phyloP scores from a whole-genome alignment of 2,329 filamentous ascomycete species.

The Monosporascus cannonballus region DNA sequence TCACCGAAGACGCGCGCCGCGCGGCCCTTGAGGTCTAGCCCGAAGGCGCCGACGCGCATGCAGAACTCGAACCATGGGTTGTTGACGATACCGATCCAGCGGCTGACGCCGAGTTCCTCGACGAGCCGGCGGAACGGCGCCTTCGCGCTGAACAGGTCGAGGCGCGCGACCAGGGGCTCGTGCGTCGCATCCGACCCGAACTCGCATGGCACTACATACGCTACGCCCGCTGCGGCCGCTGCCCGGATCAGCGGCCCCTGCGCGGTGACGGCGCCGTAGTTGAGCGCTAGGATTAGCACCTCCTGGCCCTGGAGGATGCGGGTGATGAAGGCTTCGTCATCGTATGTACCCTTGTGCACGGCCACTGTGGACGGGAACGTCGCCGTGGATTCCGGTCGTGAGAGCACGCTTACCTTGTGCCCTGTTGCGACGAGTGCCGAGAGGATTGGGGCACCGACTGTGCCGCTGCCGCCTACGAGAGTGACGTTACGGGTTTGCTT shows the following conservation, averaged over 20 bases:
- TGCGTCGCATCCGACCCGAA: conserved; percentile 25
- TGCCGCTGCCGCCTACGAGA: conserved; percentile 21
- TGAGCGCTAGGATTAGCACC: conserved; percentile 24
- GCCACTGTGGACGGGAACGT: conserved; percentile 12
- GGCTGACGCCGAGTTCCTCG: conserved; percentile 23
- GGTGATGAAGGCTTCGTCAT: conserved; percentile 19
- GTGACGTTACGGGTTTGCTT: conserved; percentile 14
- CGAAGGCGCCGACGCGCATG: conserved; percentile 21
- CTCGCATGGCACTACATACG: conserved; percentile 26
- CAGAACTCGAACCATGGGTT: conserved; percentile 30
- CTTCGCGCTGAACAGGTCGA: conserved; percentile 19
- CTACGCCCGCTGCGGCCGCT: conserved; percentile 24
- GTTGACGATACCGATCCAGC: conserved; percentile 26
- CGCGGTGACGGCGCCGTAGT: conserved; percentile 11
- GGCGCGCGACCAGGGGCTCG: conserved; percentile 13
- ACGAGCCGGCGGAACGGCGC: conserved; percentile 18
- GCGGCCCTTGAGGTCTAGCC: conserved; percentile 24
- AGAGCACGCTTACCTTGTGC: conserved; percentile 27
- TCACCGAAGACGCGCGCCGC: conserved; percentile 25
- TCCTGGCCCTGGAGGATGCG: conserved; percentile 26
- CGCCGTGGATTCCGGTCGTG: conserved; percentile 19
- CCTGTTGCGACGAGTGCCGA: conserved; percentile 19
- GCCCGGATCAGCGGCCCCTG: conserved; percentile 25
- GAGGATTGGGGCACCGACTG: conserved; percentile 23
- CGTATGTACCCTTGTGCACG: conserved; percentile 15